Evolutionary conservation across 345 rosid genomes (phyloP), one percentile per base, ranked within the genome.

Genomic region (Citrus hindsii): DNA sequence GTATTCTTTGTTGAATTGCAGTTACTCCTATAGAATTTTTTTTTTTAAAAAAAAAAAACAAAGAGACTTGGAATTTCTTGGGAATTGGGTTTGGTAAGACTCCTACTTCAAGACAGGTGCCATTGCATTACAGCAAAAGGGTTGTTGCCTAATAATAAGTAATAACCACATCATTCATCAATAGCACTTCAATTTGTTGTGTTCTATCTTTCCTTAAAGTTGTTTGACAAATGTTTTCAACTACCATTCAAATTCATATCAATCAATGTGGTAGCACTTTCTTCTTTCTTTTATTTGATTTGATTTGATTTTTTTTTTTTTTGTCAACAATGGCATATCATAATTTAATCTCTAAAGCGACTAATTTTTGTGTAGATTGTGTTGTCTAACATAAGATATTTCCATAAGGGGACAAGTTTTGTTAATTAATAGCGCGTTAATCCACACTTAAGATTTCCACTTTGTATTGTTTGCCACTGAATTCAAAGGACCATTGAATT

Each of bases 211-310:
- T 25, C 58, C 69, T 14, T 16, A 24, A 24, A 35, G n/a, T 9
- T 55, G 30, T 74, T 60, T 60, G 80, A 46, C 27, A 61, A 69
- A 60, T 56, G 46, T 40, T 48, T 60, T 69, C 80, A 60, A 58
- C 69, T 30, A 77, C 74, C 75, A 37, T n/a, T 37, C 7, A 16
- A 53, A 40, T 40, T 46, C 51, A 5, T 12, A 13, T 13, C n/a
- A 67, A 40, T n/a, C 51, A 37, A 38, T 13, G 51, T 46, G 51
- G 18, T 0, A 12, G 51, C 51, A 46, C 18, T 46, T 13, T 12
- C 51, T 46, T 13, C 18, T 46, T 46, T 46, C 51, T 46, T 42
- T 42, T 12, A 12, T 42, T 42, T 37, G 40, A 37, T 37, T 35
- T 35, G 38, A 35, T 35, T 9, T 40, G 0, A 38, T 42, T 40